phyloP scores from a whole-genome alignment of 345 rosid genomes.

The Rhizophora mangle region DNA sequence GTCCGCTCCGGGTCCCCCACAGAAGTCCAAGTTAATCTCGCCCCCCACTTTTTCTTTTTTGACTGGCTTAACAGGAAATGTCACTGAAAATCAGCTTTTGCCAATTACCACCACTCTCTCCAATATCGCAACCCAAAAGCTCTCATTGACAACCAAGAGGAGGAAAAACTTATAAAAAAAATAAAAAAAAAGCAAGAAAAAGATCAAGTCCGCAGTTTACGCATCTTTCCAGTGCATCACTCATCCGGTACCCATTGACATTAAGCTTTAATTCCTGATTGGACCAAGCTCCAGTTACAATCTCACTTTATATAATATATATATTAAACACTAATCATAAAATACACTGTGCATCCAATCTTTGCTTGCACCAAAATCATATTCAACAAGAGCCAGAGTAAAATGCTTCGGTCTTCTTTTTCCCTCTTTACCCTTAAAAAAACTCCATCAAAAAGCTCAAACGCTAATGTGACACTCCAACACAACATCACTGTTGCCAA shows the following conservation, averaged over 20 bases:
- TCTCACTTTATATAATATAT: neutral
- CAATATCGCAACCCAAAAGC: too few relatives aligned
- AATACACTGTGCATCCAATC: constrained; percentile 6
- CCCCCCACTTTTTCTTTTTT: neutral
- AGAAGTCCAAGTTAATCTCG: neutral
- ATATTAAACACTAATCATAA: neutral
- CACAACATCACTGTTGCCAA: too few relatives aligned
- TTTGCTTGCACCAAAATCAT: constrained; percentile 34
- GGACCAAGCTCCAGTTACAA: constrained; percentile 17
- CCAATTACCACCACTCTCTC: too few relatives aligned
- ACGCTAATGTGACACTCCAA: too few relatives aligned
- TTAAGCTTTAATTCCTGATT: constrained; percentile 2
- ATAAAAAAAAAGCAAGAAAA: too few relatives aligned
- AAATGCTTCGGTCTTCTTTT: neutral
- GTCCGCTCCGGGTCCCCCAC: neutral
- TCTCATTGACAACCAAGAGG: too few relatives aligned
- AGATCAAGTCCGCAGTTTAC: constrained; percentile 4
- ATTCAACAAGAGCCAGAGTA: neutral
- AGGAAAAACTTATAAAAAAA: too few relatives aligned
- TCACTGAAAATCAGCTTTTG: too few relatives aligned
- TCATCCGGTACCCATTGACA: neutral
- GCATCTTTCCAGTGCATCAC: constrained; percentile 24
- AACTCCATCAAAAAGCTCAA: too few relatives aligned
- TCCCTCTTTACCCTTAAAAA: neutral
- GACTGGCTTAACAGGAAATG: neutral